Evolutionary conservation across 106 monocot species (phyloP).

Genomic region (Acanthochlamys bracteata): DNA sequence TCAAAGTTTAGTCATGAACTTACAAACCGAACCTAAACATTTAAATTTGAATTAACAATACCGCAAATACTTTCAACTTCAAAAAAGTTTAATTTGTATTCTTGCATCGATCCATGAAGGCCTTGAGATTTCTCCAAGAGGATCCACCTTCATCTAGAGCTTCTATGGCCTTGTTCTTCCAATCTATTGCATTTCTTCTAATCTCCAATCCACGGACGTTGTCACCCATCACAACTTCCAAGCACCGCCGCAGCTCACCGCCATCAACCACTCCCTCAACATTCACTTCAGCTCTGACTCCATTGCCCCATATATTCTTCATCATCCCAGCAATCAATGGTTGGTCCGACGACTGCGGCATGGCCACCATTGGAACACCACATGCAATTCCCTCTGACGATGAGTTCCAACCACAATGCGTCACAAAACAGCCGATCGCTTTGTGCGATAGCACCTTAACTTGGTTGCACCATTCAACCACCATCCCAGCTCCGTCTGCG

Average conservation of each 20-base stretch:
- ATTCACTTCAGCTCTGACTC: neutral
- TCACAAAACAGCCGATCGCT: conserved; percentile 41
- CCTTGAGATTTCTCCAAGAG: neutral
- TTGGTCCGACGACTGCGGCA: conserved; percentile 13
- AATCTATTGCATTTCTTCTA: neutral
- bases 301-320: conserved; percentile 2
- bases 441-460: conserved; percentile 21
- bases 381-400: neutral
- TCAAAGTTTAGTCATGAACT: too few species aligned
- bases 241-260: conserved; percentile 5
- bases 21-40: too few species aligned
- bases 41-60: too few species aligned
- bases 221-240: conserved; percentile 12
- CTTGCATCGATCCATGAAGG: too few species aligned
- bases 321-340: neutral
- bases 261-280: neutral
- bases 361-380: conserved; percentile 10
- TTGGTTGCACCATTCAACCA: conserved; percentile 36
- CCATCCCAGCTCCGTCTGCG: conserved; percentile 13
- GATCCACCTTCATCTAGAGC: neutral
- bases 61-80: too few species aligned
- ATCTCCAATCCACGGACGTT: neutral
- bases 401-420: conserved; percentile 21
- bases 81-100: too few species aligned
- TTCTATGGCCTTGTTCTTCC: conserved; percentile 1